Evolutionary conservation across 805 yeast genomes (phyloP), one percentile per base, ranked within the genome.

Genomic region (Suhomyces tanzawaensis): DNA sequence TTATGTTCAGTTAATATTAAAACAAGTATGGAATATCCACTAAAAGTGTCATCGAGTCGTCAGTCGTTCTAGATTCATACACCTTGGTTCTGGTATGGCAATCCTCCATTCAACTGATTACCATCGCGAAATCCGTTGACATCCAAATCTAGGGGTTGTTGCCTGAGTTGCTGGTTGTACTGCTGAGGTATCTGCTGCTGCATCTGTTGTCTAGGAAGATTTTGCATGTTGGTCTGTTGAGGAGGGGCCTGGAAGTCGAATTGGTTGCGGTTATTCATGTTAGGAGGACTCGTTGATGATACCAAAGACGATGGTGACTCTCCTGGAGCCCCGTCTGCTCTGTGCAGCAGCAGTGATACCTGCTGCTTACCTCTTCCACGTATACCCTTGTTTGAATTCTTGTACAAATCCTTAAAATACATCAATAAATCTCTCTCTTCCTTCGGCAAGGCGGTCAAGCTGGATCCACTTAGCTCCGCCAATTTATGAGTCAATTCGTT

Each of bases 381-480:
- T 44, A 90, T 90, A 14, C 97, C 97, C 53, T 87, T 79, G 55
- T 90, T 90, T 31, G 93, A 78, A 58, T 90, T 88, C 60, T 87
- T 87, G 65, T 91, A 90, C 40, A 90, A 70, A 27, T 79, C 76
- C 29, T 89, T 81, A 61, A 90, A 87, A 62, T 91, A 90, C 22
- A 77, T 74, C 51, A 90, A 71, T 48, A 88, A 54, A 27, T 81
- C 83, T 43, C 77, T 69, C 52, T 90, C 96, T 17, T 75, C 74
- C 2, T 64, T 61, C 0, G 90, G 85, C 19, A 77, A 58, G 41
- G 67, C 65, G 29, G 72, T 69, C 11, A 66, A 44, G 14, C 62
- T 64, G 3, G 76, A 73, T 15, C 81, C 77, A 26, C 60, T 53
- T 37, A 80, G 61, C 46, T 77, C 81, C 1, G 91, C 89, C 44